A percentile compares a stretch with the other conserved stretches of the same genome.
Evolutionary conservation across 2,329 filamentous ascomycete genomes (phyloP).

Genomic region (Fusarium sororula): DNA sequence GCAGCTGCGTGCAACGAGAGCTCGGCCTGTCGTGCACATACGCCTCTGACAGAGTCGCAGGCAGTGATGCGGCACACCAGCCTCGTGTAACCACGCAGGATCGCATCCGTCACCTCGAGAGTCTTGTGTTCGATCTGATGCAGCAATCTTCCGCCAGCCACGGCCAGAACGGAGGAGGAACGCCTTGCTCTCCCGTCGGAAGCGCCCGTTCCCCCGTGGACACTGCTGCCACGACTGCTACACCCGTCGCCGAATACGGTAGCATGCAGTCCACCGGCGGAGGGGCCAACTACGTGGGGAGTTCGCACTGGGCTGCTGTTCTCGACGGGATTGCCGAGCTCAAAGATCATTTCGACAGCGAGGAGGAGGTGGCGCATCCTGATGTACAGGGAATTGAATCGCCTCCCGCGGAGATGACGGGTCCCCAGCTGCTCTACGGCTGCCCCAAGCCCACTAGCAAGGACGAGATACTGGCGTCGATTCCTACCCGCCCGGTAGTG

Average conservation of each 20-base stretch:
- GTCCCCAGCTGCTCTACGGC: constrained; percentile 47
- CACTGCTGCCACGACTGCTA: too few species aligned
- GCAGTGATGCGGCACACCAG: neutral
- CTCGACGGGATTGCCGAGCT: constrained; percentile 53
- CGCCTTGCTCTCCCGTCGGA: neutral
- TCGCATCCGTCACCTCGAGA: constrained; percentile 40
- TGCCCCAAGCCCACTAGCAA: constrained; percentile 36
- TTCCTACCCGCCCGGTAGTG: constrained; percentile 36
- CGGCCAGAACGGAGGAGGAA: neutral
- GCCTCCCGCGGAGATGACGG: neutral
- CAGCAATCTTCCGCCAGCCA: constrained; percentile 10
- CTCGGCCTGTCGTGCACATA: constrained; percentile 7
- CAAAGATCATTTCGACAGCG: constrained; percentile 47
- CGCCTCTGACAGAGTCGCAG: neutral
- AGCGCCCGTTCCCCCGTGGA: neutral
- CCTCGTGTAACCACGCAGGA: constrained; percentile 1
- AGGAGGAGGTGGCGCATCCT: constrained; percentile 32
- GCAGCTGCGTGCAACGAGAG: constrained; percentile 8
- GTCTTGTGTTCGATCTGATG: constrained; percentile 42
- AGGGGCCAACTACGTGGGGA: constrained; percentile 47
- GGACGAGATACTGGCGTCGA: constrained; percentile 45
- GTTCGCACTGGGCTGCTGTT: constrained; percentile 53
- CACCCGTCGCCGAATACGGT: constrained; percentile 18
- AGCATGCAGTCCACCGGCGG: constrained; percentile 42
- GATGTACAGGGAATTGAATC: neutral